These are phyloP conservation scores for Geum urbanum DNA, from an alignment of 306 rosid genomes.

Conservation along the genomic window DNA sequence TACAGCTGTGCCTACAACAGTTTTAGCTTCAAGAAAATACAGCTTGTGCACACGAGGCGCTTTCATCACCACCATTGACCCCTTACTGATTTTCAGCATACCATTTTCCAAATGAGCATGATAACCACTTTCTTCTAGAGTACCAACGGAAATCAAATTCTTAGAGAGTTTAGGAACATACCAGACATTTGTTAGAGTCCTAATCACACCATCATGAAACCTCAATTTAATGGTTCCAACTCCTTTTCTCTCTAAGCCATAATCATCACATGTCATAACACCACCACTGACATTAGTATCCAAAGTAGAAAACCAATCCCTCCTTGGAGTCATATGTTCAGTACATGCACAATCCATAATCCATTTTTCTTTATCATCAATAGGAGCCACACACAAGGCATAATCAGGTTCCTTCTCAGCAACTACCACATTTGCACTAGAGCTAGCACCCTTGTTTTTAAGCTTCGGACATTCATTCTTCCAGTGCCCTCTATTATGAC, in stretches of 20 bases:
- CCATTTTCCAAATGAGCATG: too few species aligned
- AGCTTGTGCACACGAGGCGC: neutral
- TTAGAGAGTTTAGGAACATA: neutral
- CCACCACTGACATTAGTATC: neutral
- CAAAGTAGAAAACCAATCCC: neutral
- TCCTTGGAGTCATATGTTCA: neutral
- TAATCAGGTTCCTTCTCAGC: neutral
- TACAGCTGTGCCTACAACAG: neutral
- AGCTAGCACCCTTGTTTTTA: neutral
- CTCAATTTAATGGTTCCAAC: conserved; percentile 5
- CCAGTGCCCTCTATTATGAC: neutral
- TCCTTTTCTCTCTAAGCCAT: neutral
- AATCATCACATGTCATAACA: neutral
- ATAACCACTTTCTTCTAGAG: neutral
- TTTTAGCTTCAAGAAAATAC: neutral
- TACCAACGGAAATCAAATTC: neutral
- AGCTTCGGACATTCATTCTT: neutral
- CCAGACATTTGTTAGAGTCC: neutral
- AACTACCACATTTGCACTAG: neutral
- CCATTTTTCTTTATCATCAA: conserved; percentile 14
- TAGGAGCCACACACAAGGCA: conserved; percentile 55
- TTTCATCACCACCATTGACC: neutral
- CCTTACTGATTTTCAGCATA: too few species aligned
- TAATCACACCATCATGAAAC: conserved; percentile 2
- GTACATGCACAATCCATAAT: neutral